Percentiles rank a stretch among this genome's conserved stretches.
Conservation (phyloP, 345 rosid genomes). For the Citrus maxima region DNA sequence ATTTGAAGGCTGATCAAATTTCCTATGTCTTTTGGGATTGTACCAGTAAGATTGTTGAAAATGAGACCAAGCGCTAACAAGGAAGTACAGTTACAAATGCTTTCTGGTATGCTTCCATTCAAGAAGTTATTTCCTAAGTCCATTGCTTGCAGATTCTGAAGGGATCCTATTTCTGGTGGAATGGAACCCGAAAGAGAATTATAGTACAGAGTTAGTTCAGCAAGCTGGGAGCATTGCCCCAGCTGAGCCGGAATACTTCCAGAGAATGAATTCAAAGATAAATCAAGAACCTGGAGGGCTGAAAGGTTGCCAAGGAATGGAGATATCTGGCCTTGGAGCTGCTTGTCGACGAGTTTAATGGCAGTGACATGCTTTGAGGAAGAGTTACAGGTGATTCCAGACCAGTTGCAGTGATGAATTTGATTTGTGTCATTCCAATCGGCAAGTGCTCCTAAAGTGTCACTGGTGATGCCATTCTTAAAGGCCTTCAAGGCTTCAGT, state of each 20-base stretch:
- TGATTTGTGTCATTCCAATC: constrained; percentile 49
- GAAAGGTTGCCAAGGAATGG: constrained; percentile 68
- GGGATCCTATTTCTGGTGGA: constrained; percentile 57
- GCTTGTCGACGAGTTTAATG: constrained; percentile 51
- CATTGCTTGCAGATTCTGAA: constrained; percentile 42
- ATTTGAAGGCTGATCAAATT: constrained; percentile 56
- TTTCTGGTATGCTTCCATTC: constrained; percentile 57
- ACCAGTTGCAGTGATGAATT: constrained; percentile 71
- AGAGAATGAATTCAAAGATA: constrained; percentile 52
- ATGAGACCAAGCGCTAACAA: constrained; percentile 39
- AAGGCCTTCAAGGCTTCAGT: constrained; percentile 56
- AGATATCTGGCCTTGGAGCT: constrained; percentile 65
- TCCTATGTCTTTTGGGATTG: constrained; percentile 52
- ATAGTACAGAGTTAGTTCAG: constrained; percentile 36
- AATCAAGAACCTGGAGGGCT: constrained; percentile 88
- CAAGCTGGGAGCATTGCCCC: constrained; percentile 52
- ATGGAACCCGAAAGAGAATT: constrained; percentile 67
- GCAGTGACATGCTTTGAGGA: constrained; percentile 40
- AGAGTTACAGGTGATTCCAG: constrained; percentile 62
- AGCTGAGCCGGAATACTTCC: constrained; percentile 62
- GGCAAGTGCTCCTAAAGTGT: constrained; percentile 57
- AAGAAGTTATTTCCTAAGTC: constrained; percentile 61
- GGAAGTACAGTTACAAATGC: constrained; percentile 52
- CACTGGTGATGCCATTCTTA: constrained; percentile 45
- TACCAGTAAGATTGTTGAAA: constrained; percentile 63